Evolutionary conservation across 2,329 filamentous ascomycete genomes (phyloP).

Genomic region (Exserohilum rostratum): DNA sequence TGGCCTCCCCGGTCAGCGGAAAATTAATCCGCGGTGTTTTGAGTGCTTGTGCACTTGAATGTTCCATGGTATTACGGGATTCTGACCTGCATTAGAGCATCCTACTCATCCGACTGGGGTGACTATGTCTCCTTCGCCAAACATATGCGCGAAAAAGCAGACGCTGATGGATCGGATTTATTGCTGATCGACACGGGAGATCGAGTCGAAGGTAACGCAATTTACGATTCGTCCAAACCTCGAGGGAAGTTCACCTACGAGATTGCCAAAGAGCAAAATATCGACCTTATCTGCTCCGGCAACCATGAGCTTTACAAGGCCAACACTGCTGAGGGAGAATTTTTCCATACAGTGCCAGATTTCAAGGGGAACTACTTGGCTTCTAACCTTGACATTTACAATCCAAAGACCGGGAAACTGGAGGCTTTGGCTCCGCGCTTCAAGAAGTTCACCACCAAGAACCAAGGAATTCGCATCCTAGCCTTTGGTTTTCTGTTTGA

Average conservation of each 20-base stretch:
- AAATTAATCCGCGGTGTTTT: background rate
- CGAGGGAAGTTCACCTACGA: conserved; percentile 89
- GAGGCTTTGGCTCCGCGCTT: conserved; percentile 81
- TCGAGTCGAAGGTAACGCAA: conserved; percentile 76
- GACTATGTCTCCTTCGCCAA: conserved; percentile 94
- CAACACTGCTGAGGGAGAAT: conserved; percentile 78
- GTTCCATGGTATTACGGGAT: background rate
- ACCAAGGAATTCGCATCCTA: conserved; percentile 80
- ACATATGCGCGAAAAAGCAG: conserved; percentile 79
- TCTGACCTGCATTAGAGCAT: conserved; percentile 62
- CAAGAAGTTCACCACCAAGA: conserved; percentile 89
- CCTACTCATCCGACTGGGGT: conserved; percentile 96
- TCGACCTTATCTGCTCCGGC: conserved; percentile 85
- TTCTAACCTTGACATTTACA: conserved; percentile 89
- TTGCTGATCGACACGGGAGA: conserved; percentile 97
- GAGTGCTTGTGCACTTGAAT: background rate
- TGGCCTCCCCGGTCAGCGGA: background rate
- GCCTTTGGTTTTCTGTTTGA: conserved; percentile 96
- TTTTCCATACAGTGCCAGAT: conserved; percentile 78
- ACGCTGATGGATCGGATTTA: conserved; percentile 79
- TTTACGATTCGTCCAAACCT: conserved; percentile 88
- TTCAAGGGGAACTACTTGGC: conserved; percentile 83
- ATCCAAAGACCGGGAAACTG: conserved; percentile 71
- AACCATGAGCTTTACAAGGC: conserved; percentile 94
- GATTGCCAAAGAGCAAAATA: conserved; percentile 79